Evolutionary conservation across 495 filamentous ascomycete genomes (phyloP).

Genomic region (Jackrogersella multiformis): DNA sequence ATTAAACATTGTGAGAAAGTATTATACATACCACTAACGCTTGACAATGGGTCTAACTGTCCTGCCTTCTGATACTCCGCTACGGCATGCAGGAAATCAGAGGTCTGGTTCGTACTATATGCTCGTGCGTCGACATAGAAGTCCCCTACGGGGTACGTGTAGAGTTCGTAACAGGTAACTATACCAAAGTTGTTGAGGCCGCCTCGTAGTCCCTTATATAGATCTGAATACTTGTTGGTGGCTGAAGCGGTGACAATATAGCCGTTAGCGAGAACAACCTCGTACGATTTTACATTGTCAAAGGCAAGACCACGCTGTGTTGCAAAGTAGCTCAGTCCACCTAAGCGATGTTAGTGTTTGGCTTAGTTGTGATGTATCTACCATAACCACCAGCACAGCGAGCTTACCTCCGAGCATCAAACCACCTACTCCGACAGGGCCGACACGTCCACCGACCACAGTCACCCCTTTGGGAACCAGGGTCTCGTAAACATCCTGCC

Average conservation of each 20-base stretch:
- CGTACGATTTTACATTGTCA: conserved; percentile 61
- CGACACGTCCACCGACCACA: conserved; percentile 59
- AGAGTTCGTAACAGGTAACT: conserved; percentile 57
- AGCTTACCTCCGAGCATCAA: conserved; percentile 48
- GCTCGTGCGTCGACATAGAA: conserved; percentile 40
- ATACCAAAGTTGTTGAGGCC: conserved; percentile 59
- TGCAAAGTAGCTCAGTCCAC: conserved; percentile 59
- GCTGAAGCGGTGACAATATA: conserved; percentile 60
- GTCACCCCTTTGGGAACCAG: conserved; percentile 55
- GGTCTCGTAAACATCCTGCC: conserved; percentile 57
- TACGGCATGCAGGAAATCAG: conserved; percentile 31
- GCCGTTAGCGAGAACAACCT: conserved; percentile 65
- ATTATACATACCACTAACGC: conserved; percentile 32
- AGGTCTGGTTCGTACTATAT: conserved; percentile 30
- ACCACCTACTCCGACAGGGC: conserved; percentile 54
- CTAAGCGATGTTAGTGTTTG: conserved; percentile 9
- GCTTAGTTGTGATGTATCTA: conserved; percentile 18
- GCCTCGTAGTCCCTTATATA: conserved; percentile 56
- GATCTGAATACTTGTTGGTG: conserved; percentile 45
- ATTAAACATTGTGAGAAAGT: background rate
- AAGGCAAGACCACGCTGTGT: conserved; percentile 64
- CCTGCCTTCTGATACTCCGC: conserved; percentile 36
- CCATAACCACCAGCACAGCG: background rate
- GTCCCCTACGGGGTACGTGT: conserved; percentile 49
- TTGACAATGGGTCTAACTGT: conserved; percentile 23